Base-by-base conservation (phyloP, 2,329 filamentous ascomycete genomes). In the Phyllosticta capitalensis region DNA sequence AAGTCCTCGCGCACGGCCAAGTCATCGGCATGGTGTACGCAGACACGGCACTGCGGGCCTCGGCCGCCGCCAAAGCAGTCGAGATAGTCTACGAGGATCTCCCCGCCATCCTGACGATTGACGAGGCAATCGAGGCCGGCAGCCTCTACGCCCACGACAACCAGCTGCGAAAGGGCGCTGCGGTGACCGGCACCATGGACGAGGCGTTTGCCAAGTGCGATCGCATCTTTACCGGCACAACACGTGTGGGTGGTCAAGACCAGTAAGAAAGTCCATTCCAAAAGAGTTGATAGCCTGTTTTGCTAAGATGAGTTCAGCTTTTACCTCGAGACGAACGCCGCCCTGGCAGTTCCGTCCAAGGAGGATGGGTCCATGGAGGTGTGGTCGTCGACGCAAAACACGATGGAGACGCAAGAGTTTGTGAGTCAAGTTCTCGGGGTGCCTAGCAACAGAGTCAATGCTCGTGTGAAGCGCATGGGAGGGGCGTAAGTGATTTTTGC, bases 341-440 rank as follows among this genome's bases (percentile, higher is more conserved):
- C 86, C 52, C 74, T 96, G 2, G 90, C 84, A 0, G 85, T 96
- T 55, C 92, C 92, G 0, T 95, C 95, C 67, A 84, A 83, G 0
- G 92, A 96, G 72, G 90, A 96, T 72, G 92, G 91, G 0, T 90
- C 92, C 68, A 92, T 97, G 81, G 92, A 97, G 68, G 83, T 99
- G 9, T 96, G 71, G 71, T 73, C 71, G 2, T 74, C 71, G 2
- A 74, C 71, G 0, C 71, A 74, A 50, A 73, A 74, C 54, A 71
- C 68, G 3, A 74, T 72, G 69, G 71, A 74, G 58, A 73, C 71
- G 3, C 71, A 74, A 61, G 71, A 74, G 0, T 96, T 92, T 68
- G 86, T 92, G 28, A 85, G 92, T 2, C 87, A 91, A 63, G 89
- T 95, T 3, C 87, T 89, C 22, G 85, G 86, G 21, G 89, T 96